Percentiles rank a stretch among this genome's conserved stretches.
Conservation (phyloP, 2,329 filamentous ascomycete genomes). For the Trichophyton schoenleinii region DNA sequence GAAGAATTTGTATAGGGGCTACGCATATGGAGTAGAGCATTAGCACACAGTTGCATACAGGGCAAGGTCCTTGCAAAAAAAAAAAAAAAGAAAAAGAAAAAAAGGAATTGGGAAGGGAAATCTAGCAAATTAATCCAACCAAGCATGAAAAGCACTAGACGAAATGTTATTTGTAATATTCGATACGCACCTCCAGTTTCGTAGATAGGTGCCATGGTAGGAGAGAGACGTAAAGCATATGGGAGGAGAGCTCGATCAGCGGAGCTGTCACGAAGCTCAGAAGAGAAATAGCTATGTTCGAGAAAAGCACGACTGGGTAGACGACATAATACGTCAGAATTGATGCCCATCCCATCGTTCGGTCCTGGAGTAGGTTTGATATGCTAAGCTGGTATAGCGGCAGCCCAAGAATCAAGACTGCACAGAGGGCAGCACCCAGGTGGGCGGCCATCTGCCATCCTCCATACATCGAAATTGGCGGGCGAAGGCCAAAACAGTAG, state of each 20-base stretch:
- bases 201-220: constrained; percentile 41
- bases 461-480: neutral
- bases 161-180: too few species aligned
- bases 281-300: constrained; percentile 28
- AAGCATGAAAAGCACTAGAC: too few species aligned
- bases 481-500: neutral
- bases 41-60: neutral
- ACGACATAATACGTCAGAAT: constrained; percentile 26
- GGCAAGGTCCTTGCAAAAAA: neutral
- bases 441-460: neutral
- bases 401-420: neutral
- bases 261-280: constrained; percentile 34
- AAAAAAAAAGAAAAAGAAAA: too few species aligned
- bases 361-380: neutral
- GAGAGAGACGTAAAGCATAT: constrained; percentile 29
- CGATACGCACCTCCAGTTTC: constrained; percentile 42
- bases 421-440: neutral
- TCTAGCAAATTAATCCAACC: neutral
- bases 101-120: neutral
- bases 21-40: neutral
- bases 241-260: constrained; percentile 37
- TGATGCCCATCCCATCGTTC: constrained; percentile 7
- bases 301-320: constrained; percentile 28
- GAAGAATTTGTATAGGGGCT: constrained; percentile 43
- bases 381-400: neutral